Percentiles rank a stretch among this genome's conserved stretches.
These are phyloP conservation scores for Paspalum notatum DNA, from an alignment of 176 grass and related monocot genomes.

Conservation along the genomic window DNA sequence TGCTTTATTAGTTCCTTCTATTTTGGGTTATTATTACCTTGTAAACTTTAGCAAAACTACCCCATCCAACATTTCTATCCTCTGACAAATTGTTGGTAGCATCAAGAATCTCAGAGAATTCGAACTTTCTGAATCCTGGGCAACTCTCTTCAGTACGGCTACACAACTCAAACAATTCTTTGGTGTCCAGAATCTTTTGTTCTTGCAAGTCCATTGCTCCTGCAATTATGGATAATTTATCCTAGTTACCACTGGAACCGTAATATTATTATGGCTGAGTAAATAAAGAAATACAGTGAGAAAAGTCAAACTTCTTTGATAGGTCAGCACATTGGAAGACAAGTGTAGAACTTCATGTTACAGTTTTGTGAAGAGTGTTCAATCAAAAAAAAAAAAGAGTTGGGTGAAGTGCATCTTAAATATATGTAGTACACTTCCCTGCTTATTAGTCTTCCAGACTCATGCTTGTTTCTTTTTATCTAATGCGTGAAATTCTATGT, in stretches of 20 bases:
- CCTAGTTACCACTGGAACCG: background rate
- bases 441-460: background rate
- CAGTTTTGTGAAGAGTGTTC: background rate
- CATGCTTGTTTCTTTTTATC: background rate
- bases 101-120: constrained; percentile 7
- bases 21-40: constrained; percentile 26
- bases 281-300: background rate
- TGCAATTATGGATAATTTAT: constrained; percentile 19
- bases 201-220: constrained; percentile 24
- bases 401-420: background rate
- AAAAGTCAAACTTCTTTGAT: background rate
- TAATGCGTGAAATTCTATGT: background rate
- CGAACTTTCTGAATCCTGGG: constrained; percentile 36
- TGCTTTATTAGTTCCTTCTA: background rate
- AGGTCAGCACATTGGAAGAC: background rate
- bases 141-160: constrained; percentile 33
- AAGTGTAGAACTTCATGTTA: background rate
- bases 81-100: constrained; percentile 35
- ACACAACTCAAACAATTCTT: constrained; percentile 29
- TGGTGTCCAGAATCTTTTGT: constrained; percentile 16
- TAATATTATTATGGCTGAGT: background rate
- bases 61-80: background rate
- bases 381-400: no score
- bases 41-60: constrained; percentile 42
- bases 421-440: background rate